Evolutionary conservation across 331 rosid species (phyloP), one percentile per base, ranked within the genome.

Genomic region (Rosa hybrid): DNA sequence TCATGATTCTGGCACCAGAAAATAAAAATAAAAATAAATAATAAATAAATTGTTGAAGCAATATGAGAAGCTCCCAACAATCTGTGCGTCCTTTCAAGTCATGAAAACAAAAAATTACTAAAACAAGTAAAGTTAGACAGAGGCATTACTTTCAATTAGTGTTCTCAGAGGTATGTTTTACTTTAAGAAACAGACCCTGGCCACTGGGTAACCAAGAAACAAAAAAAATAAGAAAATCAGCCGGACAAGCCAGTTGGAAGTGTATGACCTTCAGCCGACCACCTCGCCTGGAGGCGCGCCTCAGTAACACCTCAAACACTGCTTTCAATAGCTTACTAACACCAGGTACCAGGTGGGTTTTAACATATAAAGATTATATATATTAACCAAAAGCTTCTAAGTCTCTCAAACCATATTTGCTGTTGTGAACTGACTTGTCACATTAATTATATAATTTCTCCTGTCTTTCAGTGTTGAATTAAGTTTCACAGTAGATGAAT

Each of bases 351-450:
- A 64, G 34, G n/a, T 64, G 9, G 44, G 34, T 23, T 23, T 23
- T 60, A 60, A 60, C 38, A 25, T 23, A 14, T 11, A 25, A 17
- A 30, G 69, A 64, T 63, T 25, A 14, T 64, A 11, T 62, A 64
- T 64, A 14, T 30, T 38, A 77, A 27, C 14, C 45, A 27, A 7
- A 39, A 7, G 13, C 23, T 57, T 25, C 67, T 34, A 44, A 30
- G 34, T 30, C 34, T 72, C 39, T 57, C 54, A 56, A 41, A 16
- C 51, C 14, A 48, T 34, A 10, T 30, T 67, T n/a, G 46, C 70
- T 27, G 60, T 20, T 51, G 25, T 34, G 64, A 75, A 34, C 75
- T 67, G 38, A 74, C 62, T 5, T 50, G 71, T 64, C 70, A 63
- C 69, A 30, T 30, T 25, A 9, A 60, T 12, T 12, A 12, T 13